Base-by-base conservation (phyloP, 2,329 filamentous ascomycete species). In the Septoria linicola region DNA sequence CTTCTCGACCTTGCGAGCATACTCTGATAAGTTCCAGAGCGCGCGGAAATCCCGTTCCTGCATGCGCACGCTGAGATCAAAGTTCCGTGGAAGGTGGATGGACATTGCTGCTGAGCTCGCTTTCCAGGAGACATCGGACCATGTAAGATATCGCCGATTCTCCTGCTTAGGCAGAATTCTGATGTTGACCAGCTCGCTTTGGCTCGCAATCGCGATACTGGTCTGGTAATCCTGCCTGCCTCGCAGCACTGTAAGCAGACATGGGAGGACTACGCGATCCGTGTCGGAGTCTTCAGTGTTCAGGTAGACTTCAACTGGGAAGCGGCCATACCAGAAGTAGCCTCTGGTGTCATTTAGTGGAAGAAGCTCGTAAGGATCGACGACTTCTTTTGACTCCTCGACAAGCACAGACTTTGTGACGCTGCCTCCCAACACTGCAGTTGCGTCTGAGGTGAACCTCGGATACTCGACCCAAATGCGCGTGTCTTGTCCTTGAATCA, bases 71-170 rank as follows among this genome's bases (percentile, higher is more conserved):
- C 80, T 80, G 35, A 95, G 72, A 51, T 85, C 73, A 63, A 93
- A 92, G 1, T 88, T 88, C 58, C 88, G 82, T 1, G 88, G 86
- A 14, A 96, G 72, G 54, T 80, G 81, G 31, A 95, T 69, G 16
- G 84, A 81, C 50, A 96, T 76, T 0, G 80, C 78, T 54, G 77
- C 80, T 5, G 78, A 76, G 41, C 86, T 83, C 14, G 84, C 78
- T 51, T 84, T 84, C 90, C 90, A 96, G 35, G 82, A 79, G 4
- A 95, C 80, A 66, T 93, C 87, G 5, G 88, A 82, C 90, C 90
- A 96, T 0, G 81, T 84, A 1, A 87, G 81, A 0, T 87, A 87
- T 5, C 76, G 72, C 58, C 80, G 54, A 30, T 59, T 57, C 5
- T 53, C 52, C 16, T 59, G 82, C 79, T 76, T 62, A 8, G 68